phyloP scores from a whole-genome alignment of 2,329 filamentous ascomycete genomes.

The Ceratocystiopsis sp. region DNA sequence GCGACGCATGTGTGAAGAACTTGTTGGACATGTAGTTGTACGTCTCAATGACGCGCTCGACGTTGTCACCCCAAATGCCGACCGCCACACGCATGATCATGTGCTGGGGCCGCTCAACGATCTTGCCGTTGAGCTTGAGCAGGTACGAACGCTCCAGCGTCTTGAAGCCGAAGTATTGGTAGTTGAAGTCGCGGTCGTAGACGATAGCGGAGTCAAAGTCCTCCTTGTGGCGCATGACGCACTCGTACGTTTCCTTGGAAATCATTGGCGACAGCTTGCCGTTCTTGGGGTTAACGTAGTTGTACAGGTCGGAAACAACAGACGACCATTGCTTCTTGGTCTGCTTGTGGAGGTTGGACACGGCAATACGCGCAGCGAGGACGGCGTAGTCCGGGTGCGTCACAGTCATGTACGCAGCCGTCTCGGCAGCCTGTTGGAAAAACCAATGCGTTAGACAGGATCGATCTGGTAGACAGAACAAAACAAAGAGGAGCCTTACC shows the following conservation, averaged over 20 bases:
- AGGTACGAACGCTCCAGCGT: constrained; percentile 96
- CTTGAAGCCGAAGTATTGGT: constrained; percentile 99
- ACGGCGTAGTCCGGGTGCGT: constrained; percentile 98
- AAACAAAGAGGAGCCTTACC: constrained; percentile 34
- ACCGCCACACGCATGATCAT: constrained; percentile 99
- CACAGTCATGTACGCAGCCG: constrained; percentile 98
- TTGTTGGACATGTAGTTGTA: constrained; percentile 99
- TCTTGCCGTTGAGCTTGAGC: constrained; percentile 85
- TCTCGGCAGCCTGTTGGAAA: constrained; percentile 68
- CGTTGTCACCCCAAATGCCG: constrained; percentile 86
- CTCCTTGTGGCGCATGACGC: constrained; percentile 87
- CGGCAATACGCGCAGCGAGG: constrained; percentile 91
- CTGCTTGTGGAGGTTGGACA: constrained; percentile 99
- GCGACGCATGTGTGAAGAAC: constrained; percentile 95
- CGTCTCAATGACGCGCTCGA: constrained; percentile 89
- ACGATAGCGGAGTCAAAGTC: constrained; percentile 98
- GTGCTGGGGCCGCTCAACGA: constrained; percentile 93
- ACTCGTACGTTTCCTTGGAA: constrained; percentile 75
- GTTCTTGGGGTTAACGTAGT: constrained; percentile 95
- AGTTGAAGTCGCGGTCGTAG: constrained; percentile 99
- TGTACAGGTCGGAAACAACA: constrained; percentile 81
- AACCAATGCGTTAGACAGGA: too few relatives aligned
- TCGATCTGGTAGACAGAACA: background rate
- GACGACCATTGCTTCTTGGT: constrained; percentile 99
- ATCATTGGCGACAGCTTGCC: constrained; percentile 79